phyloP scores from a whole-genome alignment of 371 early-diverging fungal genomes.

The Mucor velutinosus region DNA sequence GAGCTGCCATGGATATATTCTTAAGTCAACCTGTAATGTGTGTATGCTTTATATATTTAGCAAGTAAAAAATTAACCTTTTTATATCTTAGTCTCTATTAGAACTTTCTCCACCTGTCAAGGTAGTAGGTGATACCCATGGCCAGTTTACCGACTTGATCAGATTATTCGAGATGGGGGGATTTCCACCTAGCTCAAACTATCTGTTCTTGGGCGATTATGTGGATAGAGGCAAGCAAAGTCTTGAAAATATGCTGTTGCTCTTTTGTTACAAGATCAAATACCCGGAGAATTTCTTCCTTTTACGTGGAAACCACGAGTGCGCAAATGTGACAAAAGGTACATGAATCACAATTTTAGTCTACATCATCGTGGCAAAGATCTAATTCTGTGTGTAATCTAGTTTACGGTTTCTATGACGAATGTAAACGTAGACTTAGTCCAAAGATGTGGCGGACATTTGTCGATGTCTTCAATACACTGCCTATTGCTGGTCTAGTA shows the following conservation, averaged over 20 bases:
- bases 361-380: neutral
- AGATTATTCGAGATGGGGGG: conserved; percentile 93
- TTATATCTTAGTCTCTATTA: conserved; percentile 66
- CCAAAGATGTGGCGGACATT: conserved; percentile 97
- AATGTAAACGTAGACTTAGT: conserved; percentile 96
- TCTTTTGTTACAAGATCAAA: conserved; percentile 96
- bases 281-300: conserved; percentile 95
- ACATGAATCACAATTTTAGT: neutral
- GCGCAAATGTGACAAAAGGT: conserved; percentile 87
- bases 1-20: conserved; percentile 88
- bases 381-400: conserved; percentile 13
- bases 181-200: conserved; percentile 87
- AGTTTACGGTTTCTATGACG: conserved; percentile 99
- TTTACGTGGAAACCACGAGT: conserved; percentile 97
- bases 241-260: conserved; percentile 91
- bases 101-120: conserved; percentile 98
- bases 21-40: conserved; percentile 77
- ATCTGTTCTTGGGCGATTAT: conserved; percentile 95
- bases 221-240: conserved; percentile 95
- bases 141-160: conserved; percentile 91
- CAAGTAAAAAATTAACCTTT: neutral
- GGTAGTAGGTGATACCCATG: conserved; percentile 96
- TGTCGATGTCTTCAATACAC: conserved; percentile 97
- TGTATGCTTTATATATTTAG: neutral
- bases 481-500: conserved; percentile 96